phyloP scores from a whole-genome alignment of 257 asterid genomes.

The Solanum lignicaule region DNA sequence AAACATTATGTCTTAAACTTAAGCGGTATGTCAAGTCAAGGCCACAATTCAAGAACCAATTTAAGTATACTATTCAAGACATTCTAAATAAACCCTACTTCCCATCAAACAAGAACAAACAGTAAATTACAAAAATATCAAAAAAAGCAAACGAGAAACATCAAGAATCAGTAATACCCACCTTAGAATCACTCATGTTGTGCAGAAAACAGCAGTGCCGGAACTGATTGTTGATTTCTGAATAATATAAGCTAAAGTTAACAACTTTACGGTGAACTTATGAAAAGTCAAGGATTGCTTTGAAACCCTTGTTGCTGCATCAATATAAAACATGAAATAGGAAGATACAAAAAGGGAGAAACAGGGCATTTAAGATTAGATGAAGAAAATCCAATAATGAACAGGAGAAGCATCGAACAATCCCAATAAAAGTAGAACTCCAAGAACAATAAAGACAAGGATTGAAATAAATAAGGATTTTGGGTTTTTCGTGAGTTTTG shows the following conservation, averaged over 20 bases:
- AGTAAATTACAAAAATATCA: not conserved
- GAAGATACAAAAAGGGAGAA: conserved; percentile 10
- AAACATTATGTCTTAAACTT: not conserved
- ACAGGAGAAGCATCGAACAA: conserved; percentile 29
- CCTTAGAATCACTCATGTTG: conserved; percentile 59
- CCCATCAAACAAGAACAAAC: not conserved
- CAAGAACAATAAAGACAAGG: not conserved
- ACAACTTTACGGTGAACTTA: conserved; percentile 11
- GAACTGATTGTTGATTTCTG: not conserved
- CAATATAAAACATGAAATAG: conserved; percentile 55
- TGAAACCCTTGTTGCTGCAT: conserved; percentile 15
- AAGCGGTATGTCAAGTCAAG: not conserved
- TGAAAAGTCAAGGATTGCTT: conserved; percentile 20
- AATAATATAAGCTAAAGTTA: conserved; percentile 25
- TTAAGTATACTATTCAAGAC: not conserved
- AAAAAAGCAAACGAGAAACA: not conserved
- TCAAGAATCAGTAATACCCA: conserved; percentile 7
- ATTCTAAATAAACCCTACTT: not conserved
- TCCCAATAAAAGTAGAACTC: not conserved
- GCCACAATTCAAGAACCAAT: not conserved
- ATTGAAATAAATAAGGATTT: not conserved
- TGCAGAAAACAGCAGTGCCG: conserved; percentile 10
- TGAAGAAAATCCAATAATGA: conserved; percentile 8
- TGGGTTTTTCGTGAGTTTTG: not conserved
- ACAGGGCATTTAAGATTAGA: conserved; percentile 20